Evolutionary conservation across 805 yeast genomes (phyloP).

Genomic region (Zygosaccharomyces siamensis): DNA sequence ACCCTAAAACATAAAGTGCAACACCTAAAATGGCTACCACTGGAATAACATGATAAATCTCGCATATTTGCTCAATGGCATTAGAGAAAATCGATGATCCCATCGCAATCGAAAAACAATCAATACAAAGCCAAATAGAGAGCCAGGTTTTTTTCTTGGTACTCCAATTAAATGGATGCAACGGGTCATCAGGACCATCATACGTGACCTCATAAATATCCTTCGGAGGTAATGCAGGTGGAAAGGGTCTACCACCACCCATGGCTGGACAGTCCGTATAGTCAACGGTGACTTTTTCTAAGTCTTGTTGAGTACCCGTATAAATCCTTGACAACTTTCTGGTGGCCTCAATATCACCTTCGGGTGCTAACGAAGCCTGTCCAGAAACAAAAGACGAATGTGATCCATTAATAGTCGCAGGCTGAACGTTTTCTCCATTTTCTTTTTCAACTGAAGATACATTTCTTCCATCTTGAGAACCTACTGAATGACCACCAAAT

Average conservation of each 20-base stretch:
- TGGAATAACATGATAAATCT: constrained; percentile 52
- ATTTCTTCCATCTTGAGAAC: not conserved
- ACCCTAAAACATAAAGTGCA: constrained; percentile 83
- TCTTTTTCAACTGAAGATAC: not conserved
- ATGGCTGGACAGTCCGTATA: constrained; percentile 46
- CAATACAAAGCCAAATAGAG: constrained; percentile 44
- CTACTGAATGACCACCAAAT: constrained; percentile 5
- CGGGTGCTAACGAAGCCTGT: constrained; percentile 17
- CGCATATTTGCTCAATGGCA: constrained; percentile 46
- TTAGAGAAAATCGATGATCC: constrained; percentile 83
- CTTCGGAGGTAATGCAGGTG: constrained; percentile 54
- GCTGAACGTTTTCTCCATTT: not conserved
- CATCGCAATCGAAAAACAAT: constrained; percentile 55
- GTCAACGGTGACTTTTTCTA: constrained; percentile 27
- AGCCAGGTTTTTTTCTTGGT: constrained; percentile 40
- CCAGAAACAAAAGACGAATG: not conserved
- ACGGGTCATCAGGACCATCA: constrained; percentile 76
- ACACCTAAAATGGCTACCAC: constrained; percentile 73
- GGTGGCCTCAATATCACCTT: constrained; percentile 26
- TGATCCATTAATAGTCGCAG: not conserved
- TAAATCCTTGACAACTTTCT: constrained; percentile 40
- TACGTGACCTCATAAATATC: constrained; percentile 61
- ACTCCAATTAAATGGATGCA: constrained; percentile 78
- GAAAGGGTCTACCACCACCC: constrained; percentile 65
- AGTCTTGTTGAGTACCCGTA: constrained; percentile 37